phyloP scores from a whole-genome alignment of 2,329 filamentous ascomycete genomes.

The Hawksworthiomyces lignivorus region DNA sequence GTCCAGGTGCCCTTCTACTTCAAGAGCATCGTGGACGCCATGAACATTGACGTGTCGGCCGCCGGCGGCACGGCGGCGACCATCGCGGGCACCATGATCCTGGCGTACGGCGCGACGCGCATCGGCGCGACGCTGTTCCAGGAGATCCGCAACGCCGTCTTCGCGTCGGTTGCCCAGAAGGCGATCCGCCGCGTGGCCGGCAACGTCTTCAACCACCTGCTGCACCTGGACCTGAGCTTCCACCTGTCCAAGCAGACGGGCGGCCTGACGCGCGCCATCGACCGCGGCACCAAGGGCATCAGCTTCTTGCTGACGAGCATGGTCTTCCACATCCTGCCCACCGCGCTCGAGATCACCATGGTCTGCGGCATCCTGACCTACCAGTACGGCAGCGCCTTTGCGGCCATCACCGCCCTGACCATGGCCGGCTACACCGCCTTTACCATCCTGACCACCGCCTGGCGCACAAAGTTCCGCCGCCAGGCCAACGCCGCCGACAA shows the following conservation, averaged over 20 bases:
- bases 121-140: conserved; percentile 87
- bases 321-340: conserved; percentile 96
- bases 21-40: conserved; percentile 93
- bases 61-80: conserved; percentile 83
- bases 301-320: conserved; percentile 95
- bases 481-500: conserved; percentile 96
- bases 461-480: conserved; percentile 93
- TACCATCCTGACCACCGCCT: conserved; percentile 91
- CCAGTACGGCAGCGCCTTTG: conserved; percentile 88
- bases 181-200: conserved; percentile 85
- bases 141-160: conserved; percentile 90
- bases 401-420: conserved; percentile 78
- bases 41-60: conserved; percentile 90
- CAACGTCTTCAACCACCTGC: conserved; percentile 85
- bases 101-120: conserved; percentile 84
- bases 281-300: conserved; percentile 96
- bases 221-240: conserved; percentile 86
- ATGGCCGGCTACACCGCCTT: conserved; percentile 96
- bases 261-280: conserved; percentile 86
- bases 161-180: conserved; percentile 94
- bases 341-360: conserved; percentile 85
- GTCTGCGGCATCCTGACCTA: conserved; percentile 96
- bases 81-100: conserved; percentile 83
- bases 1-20: conserved; percentile 99
- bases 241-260: conserved; percentile 92